These are phyloP conservation scores for Colletotrichum sp. DNA, from an alignment of 2,329 filamentous ascomycete species.

Conservation along the genomic window DNA sequence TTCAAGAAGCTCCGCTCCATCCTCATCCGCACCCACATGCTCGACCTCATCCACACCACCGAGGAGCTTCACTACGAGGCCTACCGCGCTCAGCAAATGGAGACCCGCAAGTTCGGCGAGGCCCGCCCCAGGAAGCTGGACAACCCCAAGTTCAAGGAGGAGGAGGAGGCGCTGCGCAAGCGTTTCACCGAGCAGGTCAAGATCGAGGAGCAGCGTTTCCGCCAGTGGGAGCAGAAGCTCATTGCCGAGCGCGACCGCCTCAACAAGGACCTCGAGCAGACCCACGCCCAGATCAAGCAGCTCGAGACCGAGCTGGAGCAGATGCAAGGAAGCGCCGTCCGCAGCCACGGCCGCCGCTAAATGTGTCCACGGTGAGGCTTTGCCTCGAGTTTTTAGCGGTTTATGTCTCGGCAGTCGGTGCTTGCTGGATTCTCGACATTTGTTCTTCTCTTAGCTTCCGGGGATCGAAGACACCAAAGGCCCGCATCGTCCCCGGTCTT, in stretches of 20 bases:
- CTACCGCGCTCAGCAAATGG: constrained; percentile 99
- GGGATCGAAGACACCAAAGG: neutral
- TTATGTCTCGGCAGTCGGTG: constrained; percentile 26
- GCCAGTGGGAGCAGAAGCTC: constrained; percentile 99
- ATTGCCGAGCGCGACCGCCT: constrained; percentile 97
- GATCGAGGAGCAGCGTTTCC: constrained; percentile 99
- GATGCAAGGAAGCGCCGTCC: constrained; percentile 88
- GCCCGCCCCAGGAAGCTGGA: constrained; percentile 96
- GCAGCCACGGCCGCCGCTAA: constrained; percentile 93
- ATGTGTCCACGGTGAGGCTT: neutral
- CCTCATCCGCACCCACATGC: constrained; percentile 98
- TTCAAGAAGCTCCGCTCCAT: constrained; percentile 99
- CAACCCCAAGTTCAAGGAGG: constrained; percentile 99
- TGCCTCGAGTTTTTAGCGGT: constrained; percentile 11
- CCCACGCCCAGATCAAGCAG: constrained; percentile 92
- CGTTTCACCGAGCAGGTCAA: constrained; percentile 99
- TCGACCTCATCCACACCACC: constrained; percentile 99
- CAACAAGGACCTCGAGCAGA: constrained; percentile 99
- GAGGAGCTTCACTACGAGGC: constrained; percentile 99
- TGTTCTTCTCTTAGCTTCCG: constrained; percentile 10
- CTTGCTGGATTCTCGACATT: constrained; percentile 23
- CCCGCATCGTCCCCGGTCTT: neutral
- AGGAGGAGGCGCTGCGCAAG: constrained; percentile 98
- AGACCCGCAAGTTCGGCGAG: constrained; percentile 99
- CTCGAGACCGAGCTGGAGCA: constrained; percentile 91